phyloP scores from a whole-genome alignment of 139 green algal species.

The Chlorella vulgaris region DNA sequence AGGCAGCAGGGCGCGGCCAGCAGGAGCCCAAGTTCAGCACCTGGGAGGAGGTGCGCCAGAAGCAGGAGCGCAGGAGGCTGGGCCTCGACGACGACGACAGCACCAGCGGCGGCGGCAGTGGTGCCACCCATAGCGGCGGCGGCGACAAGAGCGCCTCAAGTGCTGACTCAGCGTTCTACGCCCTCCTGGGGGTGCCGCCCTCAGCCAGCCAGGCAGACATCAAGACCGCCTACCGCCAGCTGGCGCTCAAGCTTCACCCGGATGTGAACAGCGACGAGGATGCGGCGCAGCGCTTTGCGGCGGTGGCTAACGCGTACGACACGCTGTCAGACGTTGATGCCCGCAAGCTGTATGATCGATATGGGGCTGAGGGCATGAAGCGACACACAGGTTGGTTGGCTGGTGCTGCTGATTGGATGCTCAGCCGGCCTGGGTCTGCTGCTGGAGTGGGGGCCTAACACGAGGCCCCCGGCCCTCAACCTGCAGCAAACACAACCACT shows the following conservation, averaged over 20 bases:
- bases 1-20: not conserved
- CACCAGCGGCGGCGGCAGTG: not conserved
- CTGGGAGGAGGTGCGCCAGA: constrained; percentile 45
- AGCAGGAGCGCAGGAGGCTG: not conserved
- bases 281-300: constrained; percentile 42
- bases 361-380: constrained; percentile 50
- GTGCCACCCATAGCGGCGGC: not conserved
- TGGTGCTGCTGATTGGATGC: not conserved
- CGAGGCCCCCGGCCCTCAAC: too few relatives aligned
- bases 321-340: constrained; percentile 47
- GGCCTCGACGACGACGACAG: not conserved
- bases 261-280: constrained; percentile 63
- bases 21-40: constrained; percentile 50
- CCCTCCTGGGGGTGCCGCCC: constrained; percentile 34
- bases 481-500: not conserved
- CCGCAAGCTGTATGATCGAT: constrained; percentile 52
- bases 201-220: constrained; percentile 59
- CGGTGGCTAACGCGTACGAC: constrained; percentile 54
- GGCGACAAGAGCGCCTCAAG: too few relatives aligned
- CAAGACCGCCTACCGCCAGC: constrained; percentile 82
- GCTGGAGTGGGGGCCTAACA: too few relatives aligned
- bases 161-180: not conserved
- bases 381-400: not conserved
- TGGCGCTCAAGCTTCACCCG: constrained; percentile 85
- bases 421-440: not conserved